phyloP scores from a whole-genome alignment of 2,329 filamentous ascomycete species.

The Harringtonia aguacate region DNA sequence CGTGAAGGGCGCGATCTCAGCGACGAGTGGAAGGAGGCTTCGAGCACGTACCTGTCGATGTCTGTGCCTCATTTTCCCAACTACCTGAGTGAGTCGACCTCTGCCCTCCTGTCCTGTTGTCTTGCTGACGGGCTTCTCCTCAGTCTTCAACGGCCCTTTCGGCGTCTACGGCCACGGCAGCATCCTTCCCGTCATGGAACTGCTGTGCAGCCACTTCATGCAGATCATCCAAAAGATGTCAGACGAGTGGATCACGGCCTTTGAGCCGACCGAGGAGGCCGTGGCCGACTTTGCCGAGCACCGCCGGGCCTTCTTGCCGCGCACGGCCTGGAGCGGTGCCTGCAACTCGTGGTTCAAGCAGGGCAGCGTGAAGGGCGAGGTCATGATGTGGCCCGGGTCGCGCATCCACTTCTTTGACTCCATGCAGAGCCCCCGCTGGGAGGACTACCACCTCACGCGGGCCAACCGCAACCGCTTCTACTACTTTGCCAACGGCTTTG shows the following conservation, averaged over 20 bases:
- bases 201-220: constrained; percentile 35
- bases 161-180: constrained; percentile 36
- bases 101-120: not conserved
- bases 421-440: constrained; percentile 34
- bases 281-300: constrained; percentile 39
- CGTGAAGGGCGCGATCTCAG: constrained; percentile 32
- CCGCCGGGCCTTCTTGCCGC: constrained; percentile 36
- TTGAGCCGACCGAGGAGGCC: constrained; percentile 31
- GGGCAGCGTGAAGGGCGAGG: constrained; percentile 29
- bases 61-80: constrained; percentile 39
- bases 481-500: constrained; percentile 42
- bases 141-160: constrained; percentile 37
- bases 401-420: constrained; percentile 40
- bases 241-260: constrained; percentile 14
- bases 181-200: constrained; percentile 37
- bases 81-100: constrained; percentile 32
- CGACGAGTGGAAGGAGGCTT: constrained; percentile 31
- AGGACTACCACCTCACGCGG: constrained; percentile 34
- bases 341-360: constrained; percentile 42
- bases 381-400: constrained; percentile 38
- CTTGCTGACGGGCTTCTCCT: not conserved
- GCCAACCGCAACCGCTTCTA: constrained; percentile 29
- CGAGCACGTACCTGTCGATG: constrained; percentile 38
- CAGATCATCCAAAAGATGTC: constrained; percentile 28
- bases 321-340: constrained; percentile 35